Evolutionary conservation across 768 basidiomycete species (phyloP).

Genomic region (Mycena crocata): DNA sequence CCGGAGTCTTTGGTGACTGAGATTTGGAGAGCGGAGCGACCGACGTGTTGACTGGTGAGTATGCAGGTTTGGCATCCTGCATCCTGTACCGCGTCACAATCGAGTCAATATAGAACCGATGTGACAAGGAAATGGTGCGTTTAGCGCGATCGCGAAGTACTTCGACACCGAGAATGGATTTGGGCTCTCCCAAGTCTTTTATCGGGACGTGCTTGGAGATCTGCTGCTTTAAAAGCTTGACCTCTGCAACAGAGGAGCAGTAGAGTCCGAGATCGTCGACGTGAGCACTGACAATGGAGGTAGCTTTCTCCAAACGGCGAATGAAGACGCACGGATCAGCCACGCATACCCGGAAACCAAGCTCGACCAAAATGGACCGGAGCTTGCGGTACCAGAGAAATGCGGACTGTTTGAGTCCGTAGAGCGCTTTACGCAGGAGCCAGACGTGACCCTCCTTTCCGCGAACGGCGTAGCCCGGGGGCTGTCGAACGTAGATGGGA

Average conservation of each 20-base stretch:
- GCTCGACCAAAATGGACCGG: constrained; percentile 34
- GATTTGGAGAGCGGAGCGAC: neutral
- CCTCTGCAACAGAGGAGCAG: constrained; percentile 19
- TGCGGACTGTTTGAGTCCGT: constrained; percentile 51
- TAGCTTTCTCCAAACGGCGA: neutral
- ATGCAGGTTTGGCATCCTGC: constrained; percentile 27
- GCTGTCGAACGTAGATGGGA: constrained; percentile 50
- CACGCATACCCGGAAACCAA: constrained; percentile 31
- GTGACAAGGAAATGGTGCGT: constrained; percentile 32
- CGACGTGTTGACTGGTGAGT: constrained; percentile 36
- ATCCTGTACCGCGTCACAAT: constrained; percentile 34
- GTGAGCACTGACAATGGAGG: constrained; percentile 37
- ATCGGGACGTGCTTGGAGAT: constrained; percentile 29
- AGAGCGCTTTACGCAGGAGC: constrained; percentile 44
- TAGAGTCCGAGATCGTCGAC: constrained; percentile 41
- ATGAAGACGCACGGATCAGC: constrained; percentile 39
- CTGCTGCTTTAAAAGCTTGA: constrained; percentile 28
- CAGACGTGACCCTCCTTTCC: constrained; percentile 28
- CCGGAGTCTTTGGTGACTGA: neutral
- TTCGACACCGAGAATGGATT: constrained; percentile 38
- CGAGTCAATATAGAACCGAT: constrained; percentile 30
- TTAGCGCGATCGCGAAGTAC: constrained; percentile 26
- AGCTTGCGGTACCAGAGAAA: constrained; percentile 46
- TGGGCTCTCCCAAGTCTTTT: constrained; percentile 32
- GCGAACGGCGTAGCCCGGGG: constrained; percentile 34